These are phyloP conservation scores for Yamadazyma dendronema DNA, from an alignment of 1,139 yeast genomes.

Conservation along the genomic window DNA sequence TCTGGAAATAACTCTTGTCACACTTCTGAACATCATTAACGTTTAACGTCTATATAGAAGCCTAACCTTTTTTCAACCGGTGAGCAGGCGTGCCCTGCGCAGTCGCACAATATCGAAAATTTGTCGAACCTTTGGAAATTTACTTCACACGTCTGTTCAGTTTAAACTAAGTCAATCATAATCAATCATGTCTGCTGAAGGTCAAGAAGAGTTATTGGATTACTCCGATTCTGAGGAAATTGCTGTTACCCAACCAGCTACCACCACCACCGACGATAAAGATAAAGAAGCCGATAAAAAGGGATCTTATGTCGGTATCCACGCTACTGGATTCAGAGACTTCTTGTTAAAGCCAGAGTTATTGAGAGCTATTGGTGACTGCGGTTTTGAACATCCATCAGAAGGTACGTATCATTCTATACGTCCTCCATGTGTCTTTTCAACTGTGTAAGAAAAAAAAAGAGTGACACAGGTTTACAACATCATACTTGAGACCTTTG, in stretches of 20 bases:
- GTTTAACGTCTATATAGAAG: background rate
- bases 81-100: too few species aligned
- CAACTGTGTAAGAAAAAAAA: background rate
- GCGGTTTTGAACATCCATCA: conserved; percentile 99
- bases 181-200: conserved; percentile 73
- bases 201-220: conserved; percentile 98
- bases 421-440: background rate
- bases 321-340: conserved; percentile 98
- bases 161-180: conserved; percentile 2
- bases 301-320: conserved; percentile 97
- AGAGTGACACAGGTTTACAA: background rate
- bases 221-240: conserved; percentile 97
- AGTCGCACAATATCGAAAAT: conserved; percentile 3
- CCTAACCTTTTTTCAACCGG: background rate
- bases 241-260: conserved; percentile 67
- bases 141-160: background rate
- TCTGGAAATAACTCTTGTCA: background rate
- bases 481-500: background rate
- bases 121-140: conserved; percentile 1
- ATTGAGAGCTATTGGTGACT: conserved; percentile 95
- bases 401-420: conserved; percentile 69
- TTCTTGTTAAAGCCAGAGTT: conserved; percentile 94
- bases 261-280: conserved; percentile 41
- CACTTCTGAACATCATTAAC: background rate
- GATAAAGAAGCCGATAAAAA: conserved; percentile 73